These are phyloP conservation scores for Yamadazyma mexicana DNA, from an alignment of 1,139 yeast genomes.

Conservation along the genomic window DNA sequence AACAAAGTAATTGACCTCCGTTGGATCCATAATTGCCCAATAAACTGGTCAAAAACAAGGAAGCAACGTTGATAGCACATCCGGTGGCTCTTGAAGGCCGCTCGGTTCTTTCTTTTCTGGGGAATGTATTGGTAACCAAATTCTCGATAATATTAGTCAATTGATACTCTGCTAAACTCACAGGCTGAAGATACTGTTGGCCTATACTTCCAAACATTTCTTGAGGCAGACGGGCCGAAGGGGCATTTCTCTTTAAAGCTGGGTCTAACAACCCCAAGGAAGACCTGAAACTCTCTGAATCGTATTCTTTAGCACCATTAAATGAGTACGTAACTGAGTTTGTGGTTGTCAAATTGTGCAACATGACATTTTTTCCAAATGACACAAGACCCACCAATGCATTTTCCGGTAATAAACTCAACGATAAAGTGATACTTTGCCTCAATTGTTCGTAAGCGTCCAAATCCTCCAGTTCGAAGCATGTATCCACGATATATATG, in stretches of 20 bases:
- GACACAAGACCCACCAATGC: conserved; percentile 59
- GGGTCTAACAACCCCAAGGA: conserved; percentile 51
- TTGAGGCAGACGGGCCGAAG: conserved; percentile 8
- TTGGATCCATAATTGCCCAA: conserved; percentile 40
- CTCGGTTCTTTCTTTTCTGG: conserved; percentile 41
- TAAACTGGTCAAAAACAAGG: conserved; percentile 46
- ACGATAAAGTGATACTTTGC: conserved; percentile 52
- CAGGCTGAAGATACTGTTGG: conserved; percentile 45
- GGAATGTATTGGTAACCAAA: conserved; percentile 54
- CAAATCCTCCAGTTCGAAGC: conserved; percentile 44
- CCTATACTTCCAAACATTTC: conserved; percentile 28
- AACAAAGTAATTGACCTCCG: conserved; percentile 63
- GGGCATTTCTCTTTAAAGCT: conserved; percentile 7
- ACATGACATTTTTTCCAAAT: conserved; percentile 63
- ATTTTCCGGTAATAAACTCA: conserved; percentile 60
- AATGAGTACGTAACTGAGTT: conserved; percentile 40
- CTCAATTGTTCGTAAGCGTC: conserved; percentile 49
- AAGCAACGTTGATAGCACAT: conserved; percentile 62
- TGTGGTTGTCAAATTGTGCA: conserved; percentile 54
- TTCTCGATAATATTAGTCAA: conserved; percentile 54
- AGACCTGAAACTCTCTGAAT: conserved; percentile 50
- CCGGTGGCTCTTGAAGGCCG: conserved; percentile 67
- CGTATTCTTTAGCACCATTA: conserved; percentile 60
- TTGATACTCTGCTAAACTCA: conserved; percentile 55
- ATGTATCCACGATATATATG: conserved; percentile 67